These are phyloP conservation scores for Fulvia fulva DNA, from an alignment of 2,329 filamentous ascomycete genomes.

Conservation along the genomic window DNA sequence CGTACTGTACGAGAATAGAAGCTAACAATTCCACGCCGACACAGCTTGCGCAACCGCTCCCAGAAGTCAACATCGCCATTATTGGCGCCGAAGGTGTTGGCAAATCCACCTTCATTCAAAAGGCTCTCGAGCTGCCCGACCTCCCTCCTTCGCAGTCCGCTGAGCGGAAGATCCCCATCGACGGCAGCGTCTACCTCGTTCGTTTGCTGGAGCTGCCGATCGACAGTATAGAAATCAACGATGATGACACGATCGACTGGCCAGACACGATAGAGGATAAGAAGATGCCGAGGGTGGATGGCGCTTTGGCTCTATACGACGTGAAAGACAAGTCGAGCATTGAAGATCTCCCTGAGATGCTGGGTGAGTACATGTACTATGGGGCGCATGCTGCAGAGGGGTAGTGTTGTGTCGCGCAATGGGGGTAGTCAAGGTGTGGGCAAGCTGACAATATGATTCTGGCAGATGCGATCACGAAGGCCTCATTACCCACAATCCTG, in stretches of 20 bases:
- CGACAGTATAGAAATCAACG: constrained; percentile 49
- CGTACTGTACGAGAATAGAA: not conserved
- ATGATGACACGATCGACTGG: constrained; percentile 54
- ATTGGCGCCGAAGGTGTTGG: constrained; percentile 53
- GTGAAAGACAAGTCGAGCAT: constrained; percentile 75
- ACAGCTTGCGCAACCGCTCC: constrained; percentile 36
- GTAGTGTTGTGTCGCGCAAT: not conserved
- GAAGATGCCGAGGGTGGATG: constrained; percentile 72
- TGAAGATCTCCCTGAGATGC: constrained; percentile 66
- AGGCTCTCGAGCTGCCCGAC: constrained; percentile 52
- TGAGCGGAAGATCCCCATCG: constrained; percentile 54
- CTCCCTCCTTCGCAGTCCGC: constrained; percentile 40
- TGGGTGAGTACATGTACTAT: constrained; percentile 60
- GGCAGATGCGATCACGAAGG: constrained; percentile 68
- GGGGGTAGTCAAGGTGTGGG: not conserved
- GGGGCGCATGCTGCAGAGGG: not conserved
- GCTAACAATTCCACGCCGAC: not conserved
- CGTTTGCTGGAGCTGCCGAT: constrained; percentile 55
- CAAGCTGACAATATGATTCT: constrained; percentile 3
- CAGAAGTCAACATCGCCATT: constrained; percentile 57
- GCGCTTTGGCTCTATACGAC: constrained; percentile 82
- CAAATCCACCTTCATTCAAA: constrained; percentile 58
- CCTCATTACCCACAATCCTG: constrained; percentile 70
- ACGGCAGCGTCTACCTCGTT: constrained; percentile 53
- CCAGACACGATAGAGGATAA: constrained; percentile 58